phyloP scores from a whole-genome alignment of 371 early-diverging fungal genomes.

The Choanephora cucurbitarum region DNA sequence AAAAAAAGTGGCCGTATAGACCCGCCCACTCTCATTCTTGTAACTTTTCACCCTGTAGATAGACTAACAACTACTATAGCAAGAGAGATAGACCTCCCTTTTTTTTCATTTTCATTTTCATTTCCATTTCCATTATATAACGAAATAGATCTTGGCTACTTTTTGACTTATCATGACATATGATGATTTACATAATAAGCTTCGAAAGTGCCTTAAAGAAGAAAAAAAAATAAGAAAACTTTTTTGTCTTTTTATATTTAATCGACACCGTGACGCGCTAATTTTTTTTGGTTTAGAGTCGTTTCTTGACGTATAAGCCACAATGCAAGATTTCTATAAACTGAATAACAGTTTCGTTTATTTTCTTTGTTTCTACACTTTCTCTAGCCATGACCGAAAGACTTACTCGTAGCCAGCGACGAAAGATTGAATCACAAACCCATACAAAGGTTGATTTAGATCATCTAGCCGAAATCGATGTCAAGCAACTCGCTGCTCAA shows the following conservation, averaged over 20 bases:
- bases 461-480: constrained; percentile 6
- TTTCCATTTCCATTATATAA: constrained; percentile 17
- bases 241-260: constrained; percentile 1
- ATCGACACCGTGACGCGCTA: constrained; percentile 3
- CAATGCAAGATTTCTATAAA: too few relatives aligned
- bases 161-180: constrained; percentile 36
- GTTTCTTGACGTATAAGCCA: background rate
- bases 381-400: constrained; percentile 16
- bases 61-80: too few relatives aligned
- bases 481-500: background rate
- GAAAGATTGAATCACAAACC: constrained; percentile 16
- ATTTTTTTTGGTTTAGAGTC: background rate
- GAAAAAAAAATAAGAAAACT: constrained; percentile 18
- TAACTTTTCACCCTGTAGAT: too few relatives aligned
- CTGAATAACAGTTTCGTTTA: too few relatives aligned
- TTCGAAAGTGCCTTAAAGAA: constrained; percentile 35
- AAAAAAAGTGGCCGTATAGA: too few relatives aligned
- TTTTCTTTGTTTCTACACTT: background rate
- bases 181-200: constrained; percentile 31
- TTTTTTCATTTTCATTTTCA: too few relatives aligned
- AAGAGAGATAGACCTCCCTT: too few relatives aligned
- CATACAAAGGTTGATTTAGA: constrained; percentile 21
- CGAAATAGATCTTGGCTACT: constrained; percentile 26
- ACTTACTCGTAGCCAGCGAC: constrained; percentile 25
- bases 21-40: too few relatives aligned